phyloP scores from a whole-genome alignment of 371 early-diverging fungal species.

The Saksenaea oblongispora region DNA sequence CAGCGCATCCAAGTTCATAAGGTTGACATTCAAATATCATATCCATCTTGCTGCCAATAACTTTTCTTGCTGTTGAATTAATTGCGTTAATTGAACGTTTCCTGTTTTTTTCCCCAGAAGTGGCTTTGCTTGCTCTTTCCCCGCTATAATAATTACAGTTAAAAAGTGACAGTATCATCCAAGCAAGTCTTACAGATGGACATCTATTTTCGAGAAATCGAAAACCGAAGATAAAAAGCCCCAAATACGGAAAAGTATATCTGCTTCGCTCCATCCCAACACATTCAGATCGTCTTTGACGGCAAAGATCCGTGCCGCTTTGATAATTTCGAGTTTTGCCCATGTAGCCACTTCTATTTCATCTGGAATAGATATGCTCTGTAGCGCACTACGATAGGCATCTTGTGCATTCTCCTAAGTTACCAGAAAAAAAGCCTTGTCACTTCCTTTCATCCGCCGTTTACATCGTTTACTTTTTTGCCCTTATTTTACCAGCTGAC shows the following conservation, averaged over 20 bases:
- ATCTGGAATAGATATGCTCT: too few species aligned
- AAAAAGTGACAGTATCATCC: too few species aligned
- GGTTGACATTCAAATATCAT: neutral
- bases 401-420: too few species aligned
- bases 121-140: neutral
- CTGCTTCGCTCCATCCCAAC: neutral
- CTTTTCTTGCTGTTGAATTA: neutral
- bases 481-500: neutral
- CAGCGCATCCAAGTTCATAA: neutral
- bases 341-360: neutral
- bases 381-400: too few species aligned
- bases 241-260: neutral
- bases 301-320: neutral
- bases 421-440: too few species aligned
- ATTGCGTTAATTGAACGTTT: neutral
- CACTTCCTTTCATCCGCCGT: too few species aligned
- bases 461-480: too few species aligned
- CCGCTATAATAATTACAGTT: too few species aligned
- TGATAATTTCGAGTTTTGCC: neutral
- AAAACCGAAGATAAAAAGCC: neutral
- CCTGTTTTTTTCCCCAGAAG: neutral
- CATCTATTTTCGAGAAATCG: neutral
- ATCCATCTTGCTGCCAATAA: neutral
- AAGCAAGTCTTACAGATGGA: neutral
- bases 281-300: neutral